phyloP scores from a whole-genome alignment of 129 eudicot genomes.

The Lactuca sativa region DNA sequence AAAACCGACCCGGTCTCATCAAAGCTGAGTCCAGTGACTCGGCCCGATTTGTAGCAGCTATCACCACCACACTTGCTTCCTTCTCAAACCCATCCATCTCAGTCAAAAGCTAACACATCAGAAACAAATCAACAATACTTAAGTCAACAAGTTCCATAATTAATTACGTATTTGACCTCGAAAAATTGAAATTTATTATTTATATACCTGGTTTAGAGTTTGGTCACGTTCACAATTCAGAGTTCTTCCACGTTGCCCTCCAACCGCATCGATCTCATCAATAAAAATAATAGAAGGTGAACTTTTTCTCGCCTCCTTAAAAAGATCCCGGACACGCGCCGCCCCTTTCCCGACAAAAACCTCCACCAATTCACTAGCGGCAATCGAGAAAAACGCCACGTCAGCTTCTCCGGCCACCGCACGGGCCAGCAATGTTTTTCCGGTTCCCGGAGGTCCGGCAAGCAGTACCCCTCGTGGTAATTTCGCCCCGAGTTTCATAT shows the following conservation, averaged over 20 bases:
- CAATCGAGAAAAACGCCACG: conserved; percentile 36
- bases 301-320: conserved; percentile 47
- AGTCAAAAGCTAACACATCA: conserved; percentile 43
- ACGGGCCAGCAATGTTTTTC: conserved; percentile 57
- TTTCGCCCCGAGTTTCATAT: conserved; percentile 41
- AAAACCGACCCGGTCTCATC: conserved; percentile 55
- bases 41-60: conserved; percentile 56
- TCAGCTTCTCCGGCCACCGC: conserved; percentile 53
- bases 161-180: background rate
- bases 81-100: conserved; percentile 63
- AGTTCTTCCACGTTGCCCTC: conserved; percentile 64
- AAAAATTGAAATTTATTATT: background rate
- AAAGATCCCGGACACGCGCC: conserved; percentile 41
- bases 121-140: background rate
- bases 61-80: conserved; percentile 52
- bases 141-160: background rate
- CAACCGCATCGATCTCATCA: conserved; percentile 58
- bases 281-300: conserved; percentile 53
- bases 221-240: conserved; percentile 64
- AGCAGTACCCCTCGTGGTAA: conserved; percentile 46
- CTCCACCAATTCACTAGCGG: conserved; percentile 42
- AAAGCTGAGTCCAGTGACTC: conserved; percentile 53
- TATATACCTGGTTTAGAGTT: conserved; percentile 53
- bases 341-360: conserved; percentile 44
- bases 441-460: conserved; percentile 62